Base-by-base conservation (phyloP, 306 rosid species). In the Carpinus fangiana region DNA sequence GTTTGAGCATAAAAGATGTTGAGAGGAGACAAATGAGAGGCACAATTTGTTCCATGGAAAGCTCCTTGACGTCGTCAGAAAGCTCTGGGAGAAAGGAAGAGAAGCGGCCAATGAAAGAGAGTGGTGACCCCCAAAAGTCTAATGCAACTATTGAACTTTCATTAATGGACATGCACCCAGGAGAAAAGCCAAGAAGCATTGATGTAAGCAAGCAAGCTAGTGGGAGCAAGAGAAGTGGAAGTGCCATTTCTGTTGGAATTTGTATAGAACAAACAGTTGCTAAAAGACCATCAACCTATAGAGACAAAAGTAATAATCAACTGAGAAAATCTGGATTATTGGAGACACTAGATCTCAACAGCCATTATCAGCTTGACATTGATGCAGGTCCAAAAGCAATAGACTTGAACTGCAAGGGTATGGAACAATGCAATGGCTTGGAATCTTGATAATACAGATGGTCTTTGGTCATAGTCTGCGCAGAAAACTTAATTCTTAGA, bases 11-110 rank as follows among this genome's bases (percentile, higher is more conserved):
- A 14, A 85, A 79, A 61, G 70, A 45, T 62, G 80, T 71, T 0
- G 83, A 88, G 16, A 81, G 86, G 80, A 90, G 84, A 80, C 84
- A 84, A 80, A 71, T 81, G 56, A 90, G 88, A 87, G 87, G 88
- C 36, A 80, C 93, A 3, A 85, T 90, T 75, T 88, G 88, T 53
- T 93, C 99, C 67, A 72, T 86, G 75, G 99, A 96, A 72, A 93
- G 97, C 84, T 93, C 98, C 67, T 86, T 96, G 53, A 93, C 98
- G 48, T 96, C 97, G 61, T 90, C 88, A 18, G 96, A 91, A 72
- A 86, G 90, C 84, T 90, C 90, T 0, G 93, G 83, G 52, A 75
- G 88, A 72, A 82, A 84, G 54, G 93, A 88, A 52, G 93, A 90
- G 76, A 82, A 86, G 75, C 72, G 66, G 18, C 78, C 79, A 36